Base-by-base conservation (phyloP, 768 basidiomycete genomes). In the Rhodotorula sphaerocarpa region DNA sequence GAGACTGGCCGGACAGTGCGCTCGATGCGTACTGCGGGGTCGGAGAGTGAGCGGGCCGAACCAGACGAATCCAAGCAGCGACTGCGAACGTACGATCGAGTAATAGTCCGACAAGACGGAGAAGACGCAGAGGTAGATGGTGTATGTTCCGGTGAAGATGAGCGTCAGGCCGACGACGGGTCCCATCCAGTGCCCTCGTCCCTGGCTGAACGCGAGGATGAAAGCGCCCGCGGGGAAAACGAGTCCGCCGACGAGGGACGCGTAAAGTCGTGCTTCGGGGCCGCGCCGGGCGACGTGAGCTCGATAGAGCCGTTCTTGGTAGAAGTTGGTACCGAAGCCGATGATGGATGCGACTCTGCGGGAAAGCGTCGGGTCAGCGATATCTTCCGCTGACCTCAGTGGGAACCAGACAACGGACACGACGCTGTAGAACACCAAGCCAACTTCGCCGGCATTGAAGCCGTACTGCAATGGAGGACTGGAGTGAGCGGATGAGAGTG, bases 101-200 rank as follows among this genome's bases (percentile, higher is more conserved):
- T 75, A 75, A 50, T 70, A 71, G 64, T 48, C 55, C 16, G 55
- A 45, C 1, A 64, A 41, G 18, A 61, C 61, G 11, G 23, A 54
- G 44, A 66, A 61, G 0, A 60, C 59, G 27, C 62, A 62, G 7
- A 64, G 47, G 46, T 76, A 76, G 46, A 73, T 72, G 46, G 71
- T 71, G 51, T 63, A 69, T 15, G 67, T 50, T 2, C 63, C 62
- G 27, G 46, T n/a, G 4, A 73, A 25, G 71, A 62, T 56, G 46
- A 76, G 48, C 36, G 70, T 63, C 16, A 76, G 44, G 0, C 75
- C 77, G 9, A 78, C 70, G 44, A 72, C 71, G 0, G 76, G 75
- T 1, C 70, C 76, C 41, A 76, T 74, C 75, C 75, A 77, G 60
- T 75, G 74, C 0, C 75, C 70, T 3, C 54, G 46, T 0, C 71